Base-by-base conservation (phyloP, 2,329 filamentous ascomycete genomes). In the Xylariomycetidae sp. region DNA sequence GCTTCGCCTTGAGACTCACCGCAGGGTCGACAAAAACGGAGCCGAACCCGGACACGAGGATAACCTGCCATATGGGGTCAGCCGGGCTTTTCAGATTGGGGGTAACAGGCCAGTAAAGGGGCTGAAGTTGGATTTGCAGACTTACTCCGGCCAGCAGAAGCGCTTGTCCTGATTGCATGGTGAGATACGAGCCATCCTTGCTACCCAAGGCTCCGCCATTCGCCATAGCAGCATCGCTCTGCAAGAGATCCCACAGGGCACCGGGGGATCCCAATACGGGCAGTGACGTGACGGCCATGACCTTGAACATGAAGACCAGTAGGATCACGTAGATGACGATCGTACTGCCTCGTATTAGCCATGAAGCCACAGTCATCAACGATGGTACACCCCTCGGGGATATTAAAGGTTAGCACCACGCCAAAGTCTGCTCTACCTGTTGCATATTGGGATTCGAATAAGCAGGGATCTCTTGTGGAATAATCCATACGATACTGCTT, bases 1-100 rank as follows among this genome's bases (percentile, higher is more conserved):
- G 8, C 20, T 23, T 8, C 20, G 20, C 20, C 20, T 23, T 23
- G 8, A 23, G 23, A 33, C 35, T 28, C 17, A 37, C 35, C 16
- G 74, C 70, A 38, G 80, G 80, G 49, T 83, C 79, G 33, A 77
- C 65, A 59, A 82, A 82, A 8, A 82, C 76, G 3, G 74, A 77
- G 44, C 56, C 71, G 36, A 79, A 81, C 51, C 79, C 80, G 36
- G 78, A 80, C 34, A 83, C 75, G 32, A 84, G 69, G 52, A 83
- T 83, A 59, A 83, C 29, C 29, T 31, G 13, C 20, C n/a, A n/a
- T n/a, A n/a, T n/a, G n/a, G n/a, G n/a, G n/a, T n/a, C n/a, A n/a
- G n/a, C n/a, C n/a, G n/a, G n/a, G n/a, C n/a, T n/a, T n/a, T n/a
- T n/a, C n/a, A n/a, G n/a, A n/a, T n/a, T n/a, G n/a, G 20, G 8